Evolutionary conservation across 495 filamentous ascomycete genomes (phyloP).

Genomic region (Acidomyces sp.): DNA sequence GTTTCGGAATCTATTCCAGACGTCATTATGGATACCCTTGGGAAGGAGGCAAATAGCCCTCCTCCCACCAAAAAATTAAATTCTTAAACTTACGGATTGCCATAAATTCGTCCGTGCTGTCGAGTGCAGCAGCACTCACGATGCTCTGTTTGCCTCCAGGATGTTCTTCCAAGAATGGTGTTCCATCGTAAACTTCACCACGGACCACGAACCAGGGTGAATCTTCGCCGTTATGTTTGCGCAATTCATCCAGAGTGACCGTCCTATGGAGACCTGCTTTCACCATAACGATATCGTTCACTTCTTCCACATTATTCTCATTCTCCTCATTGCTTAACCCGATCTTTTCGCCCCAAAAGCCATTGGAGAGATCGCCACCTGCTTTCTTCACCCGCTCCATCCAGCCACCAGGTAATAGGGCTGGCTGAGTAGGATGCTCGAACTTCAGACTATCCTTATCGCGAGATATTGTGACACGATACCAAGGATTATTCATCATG

Average conservation of each 20-base stretch:
- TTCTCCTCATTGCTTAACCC: conserved; percentile 44
- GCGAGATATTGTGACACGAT: conserved; percentile 62
- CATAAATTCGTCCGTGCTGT: conserved; percentile 88
- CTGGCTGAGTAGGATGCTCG: conserved; percentile 83
- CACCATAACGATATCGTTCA: conserved; percentile 72
- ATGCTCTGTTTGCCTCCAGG: conserved; percentile 87
- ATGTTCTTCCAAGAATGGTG: conserved; percentile 68
- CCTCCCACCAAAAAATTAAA: not conserved
- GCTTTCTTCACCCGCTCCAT: conserved; percentile 90
- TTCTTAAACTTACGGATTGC: conserved; percentile 64
- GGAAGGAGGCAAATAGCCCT: too few relatives aligned
- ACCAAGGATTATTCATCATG: conserved; percentile 99
- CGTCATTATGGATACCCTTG: too few relatives aligned
- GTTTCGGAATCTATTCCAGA: conserved; percentile 74
- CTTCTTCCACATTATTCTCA: conserved; percentile 31
- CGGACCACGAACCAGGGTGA: conserved; percentile 87
- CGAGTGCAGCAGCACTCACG: conserved; percentile 65
- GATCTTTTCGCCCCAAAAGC: conserved; percentile 72
- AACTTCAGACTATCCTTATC: conserved; percentile 58
- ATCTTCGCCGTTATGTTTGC: conserved; percentile 49
- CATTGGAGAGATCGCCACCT: conserved; percentile 69
- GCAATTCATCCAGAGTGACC: conserved; percentile 62
- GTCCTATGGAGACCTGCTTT: conserved; percentile 49
- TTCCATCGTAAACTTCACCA: conserved; percentile 87
- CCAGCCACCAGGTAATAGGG: conserved; percentile 71